Evolutionary conservation across 768 basidiomycete species (phyloP).

Genomic region (Sistotremastrum suecicum): DNA sequence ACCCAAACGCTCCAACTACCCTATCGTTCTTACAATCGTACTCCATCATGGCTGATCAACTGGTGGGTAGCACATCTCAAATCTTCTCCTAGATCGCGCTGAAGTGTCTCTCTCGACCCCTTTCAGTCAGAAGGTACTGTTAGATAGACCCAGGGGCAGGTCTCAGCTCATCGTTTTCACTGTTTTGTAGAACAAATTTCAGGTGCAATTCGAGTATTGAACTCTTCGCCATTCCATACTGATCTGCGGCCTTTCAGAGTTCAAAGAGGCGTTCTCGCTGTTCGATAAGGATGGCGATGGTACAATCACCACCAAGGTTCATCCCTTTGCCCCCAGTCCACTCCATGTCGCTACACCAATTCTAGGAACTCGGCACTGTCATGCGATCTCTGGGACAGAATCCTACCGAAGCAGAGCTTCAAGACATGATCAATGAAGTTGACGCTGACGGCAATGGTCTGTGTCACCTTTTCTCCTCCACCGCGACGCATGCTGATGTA

Average conservation of each 20-base stretch:
- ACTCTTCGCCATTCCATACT: background rate
- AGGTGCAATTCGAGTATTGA: conserved; percentile 29
- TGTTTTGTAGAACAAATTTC: conserved; percentile 66
- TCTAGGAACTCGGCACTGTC: conserved; percentile 70
- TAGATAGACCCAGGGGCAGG: background rate
- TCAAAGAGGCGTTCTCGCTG: conserved; percentile 97
- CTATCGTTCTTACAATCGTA: too few relatives aligned
- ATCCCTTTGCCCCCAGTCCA: too few relatives aligned
- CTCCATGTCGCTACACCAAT: too few relatives aligned
- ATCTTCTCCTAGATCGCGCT: background rate
- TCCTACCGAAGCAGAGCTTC: conserved; percentile 81
- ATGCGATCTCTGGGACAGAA: conserved; percentile 91
- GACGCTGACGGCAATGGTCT: conserved; percentile 81
- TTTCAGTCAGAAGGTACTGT: conserved; percentile 43
- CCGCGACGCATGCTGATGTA: too few relatives aligned
- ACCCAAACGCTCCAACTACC: too few relatives aligned
- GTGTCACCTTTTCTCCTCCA: conserved; percentile 46
- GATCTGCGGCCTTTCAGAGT: conserved; percentile 40
- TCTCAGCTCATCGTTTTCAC: background rate
- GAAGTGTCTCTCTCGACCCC: background rate
- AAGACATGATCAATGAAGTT: conserved; percentile 94
- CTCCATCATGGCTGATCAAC: conserved; percentile 36
- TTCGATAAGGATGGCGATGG: conserved; percentile 96
- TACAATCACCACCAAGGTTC: conserved; percentile 63
- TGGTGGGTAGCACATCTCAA: conserved; percentile 23